These are phyloP conservation scores for Rhynchospora tenuis DNA, from an alignment of 176 grass and related monocot genomes.

Conservation along the genomic window DNA sequence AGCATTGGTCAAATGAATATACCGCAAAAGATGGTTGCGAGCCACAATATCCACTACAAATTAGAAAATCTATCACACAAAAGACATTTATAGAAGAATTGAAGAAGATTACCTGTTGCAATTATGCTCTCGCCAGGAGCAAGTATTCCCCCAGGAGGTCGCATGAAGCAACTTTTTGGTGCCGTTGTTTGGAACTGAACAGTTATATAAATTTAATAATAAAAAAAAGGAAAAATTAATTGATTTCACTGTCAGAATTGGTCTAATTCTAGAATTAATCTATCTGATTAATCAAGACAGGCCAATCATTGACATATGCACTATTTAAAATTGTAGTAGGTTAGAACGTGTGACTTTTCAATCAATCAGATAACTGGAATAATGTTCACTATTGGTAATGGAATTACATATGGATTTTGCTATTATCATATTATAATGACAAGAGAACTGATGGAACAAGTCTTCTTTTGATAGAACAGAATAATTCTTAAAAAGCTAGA, in stretches of 20 bases:
- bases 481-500: background rate
- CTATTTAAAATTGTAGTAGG: background rate
- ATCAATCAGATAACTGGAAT: conserved; percentile 11
- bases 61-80: background rate
- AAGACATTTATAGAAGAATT: background rate
- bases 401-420: background rate
- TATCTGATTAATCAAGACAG: background rate
- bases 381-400: background rate
- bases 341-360: conserved; percentile 11
- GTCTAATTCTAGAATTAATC: background rate
- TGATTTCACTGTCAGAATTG: background rate
- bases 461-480: background rate
- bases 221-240: background rate
- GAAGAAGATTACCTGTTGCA: conserved; percentile 62
- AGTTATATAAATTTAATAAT: background rate
- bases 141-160: conserved; percentile 80
- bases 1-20: background rate
- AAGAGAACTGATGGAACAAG: background rate
- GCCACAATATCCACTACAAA: background rate
- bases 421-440: background rate
- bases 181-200: conserved; percentile 97
- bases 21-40: background rate
- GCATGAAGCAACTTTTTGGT: conserved; percentile 98
- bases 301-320: background rate
- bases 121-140: conserved; percentile 90